Conservation (phyloP, 768 basidiomycete genomes). For the Termitomyces sp. region DNA sequence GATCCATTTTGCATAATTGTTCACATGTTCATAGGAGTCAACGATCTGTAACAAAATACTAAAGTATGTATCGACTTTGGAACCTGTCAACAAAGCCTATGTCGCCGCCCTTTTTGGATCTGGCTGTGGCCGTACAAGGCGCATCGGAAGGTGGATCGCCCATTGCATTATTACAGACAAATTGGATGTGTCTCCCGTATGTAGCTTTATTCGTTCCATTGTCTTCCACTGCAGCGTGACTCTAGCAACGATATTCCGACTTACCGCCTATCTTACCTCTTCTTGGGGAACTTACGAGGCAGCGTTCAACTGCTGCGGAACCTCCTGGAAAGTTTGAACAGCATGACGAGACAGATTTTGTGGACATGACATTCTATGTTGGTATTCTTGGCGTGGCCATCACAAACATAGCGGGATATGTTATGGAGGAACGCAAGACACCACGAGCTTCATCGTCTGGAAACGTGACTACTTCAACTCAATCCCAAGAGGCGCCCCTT, state of each 20-base stretch:
- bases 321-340: constrained; percentile 46
- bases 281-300: constrained; percentile 40
- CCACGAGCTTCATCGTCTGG: constrained; percentile 7
- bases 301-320: constrained; percentile 19
- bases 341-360: constrained; percentile 53
- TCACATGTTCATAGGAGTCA: constrained; percentile 35
- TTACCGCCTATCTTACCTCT: constrained; percentile 50
- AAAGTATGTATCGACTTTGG: constrained; percentile 31
- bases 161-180: constrained; percentile 38
- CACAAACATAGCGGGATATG: constrained; percentile 53
- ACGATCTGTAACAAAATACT: constrained; percentile 42
- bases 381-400: constrained; percentile 56
- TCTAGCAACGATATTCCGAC: constrained; percentile 35
- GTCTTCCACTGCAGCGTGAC: constrained; percentile 5
- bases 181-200: constrained; percentile 18
- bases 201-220: constrained; percentile 3
- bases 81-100: constrained; percentile 44
- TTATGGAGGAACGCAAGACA: constrained; percentile 37
- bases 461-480: constrained; percentile 16
- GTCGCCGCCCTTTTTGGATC: constrained; percentile 46
- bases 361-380: constrained; percentile 50
- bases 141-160: constrained; percentile 57
- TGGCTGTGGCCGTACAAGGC: constrained; percentile 43
- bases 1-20: background rate
- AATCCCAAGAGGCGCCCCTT: constrained; percentile 36